Evolutionary conservation across 2,329 filamentous ascomycete species (phyloP), one percentile per base, ranked within the genome.

Genomic region (Hymenoscyphus fraxineus): DNA sequence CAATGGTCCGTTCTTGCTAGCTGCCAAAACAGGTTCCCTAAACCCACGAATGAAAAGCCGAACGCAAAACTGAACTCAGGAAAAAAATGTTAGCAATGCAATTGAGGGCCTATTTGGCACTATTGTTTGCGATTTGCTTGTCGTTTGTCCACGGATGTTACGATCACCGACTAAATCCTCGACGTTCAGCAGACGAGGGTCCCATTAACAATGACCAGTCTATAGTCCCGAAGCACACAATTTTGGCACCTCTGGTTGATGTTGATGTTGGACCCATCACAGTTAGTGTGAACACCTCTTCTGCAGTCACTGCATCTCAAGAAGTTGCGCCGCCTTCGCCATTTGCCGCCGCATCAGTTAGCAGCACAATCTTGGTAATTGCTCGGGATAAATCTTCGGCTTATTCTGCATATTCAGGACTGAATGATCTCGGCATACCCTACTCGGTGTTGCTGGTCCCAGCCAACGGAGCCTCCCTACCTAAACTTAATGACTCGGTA

Each of bases 381-480:
- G 83, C 83, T 44, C 79, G 79, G 65, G 83, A 87, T 70, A 69
- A 78, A 47, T 74, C 77, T 38, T 78, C 81, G 2, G 81, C 81
- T 19, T 74, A 74, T 16, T 80, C 80, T 38, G 81, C 81, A 39
- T 80, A 80, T 54, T 80, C 80, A 12, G 85, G 84, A 35, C 78
- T 87, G 9, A 81, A 84, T 69, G 84, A 79, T 65, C 86, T 87
- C 69, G 85, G 84, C 47, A 87, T 88, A 65, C 83, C 84, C 1
- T 87, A 80, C 70, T 76, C 84, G 67, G 77, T 80, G 9, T 69
- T 86, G 16, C 70, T 82, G 22, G 83, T 88, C 27, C 83, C 84
- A 10, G 77, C 82, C 69, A 71, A 72, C 6, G 85, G 85, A 22
- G 75, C 78, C 10, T 66, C 76, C 27, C 79, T 88, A 32, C 85